Evolutionary conservation across 2,329 filamentous ascomycete genomes (phyloP).

Genomic region (Apiospora hydei): DNA sequence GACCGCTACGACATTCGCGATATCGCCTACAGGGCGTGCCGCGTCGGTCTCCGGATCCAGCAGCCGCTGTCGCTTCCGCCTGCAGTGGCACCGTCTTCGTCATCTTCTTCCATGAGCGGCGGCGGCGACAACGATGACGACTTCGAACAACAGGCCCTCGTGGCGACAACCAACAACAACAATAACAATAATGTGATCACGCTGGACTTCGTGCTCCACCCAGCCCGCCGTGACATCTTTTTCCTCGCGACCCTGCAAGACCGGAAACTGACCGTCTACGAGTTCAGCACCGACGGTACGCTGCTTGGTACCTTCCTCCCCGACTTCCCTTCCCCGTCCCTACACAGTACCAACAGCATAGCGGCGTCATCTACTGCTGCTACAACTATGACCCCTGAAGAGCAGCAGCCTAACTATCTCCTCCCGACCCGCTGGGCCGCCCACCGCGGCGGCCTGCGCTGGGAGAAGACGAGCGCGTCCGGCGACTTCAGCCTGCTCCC

Average conservation of each 20-base stretch:
- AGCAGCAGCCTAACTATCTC: neutral
- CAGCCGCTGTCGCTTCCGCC: neutral
- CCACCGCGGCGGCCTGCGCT: constrained; percentile 33
- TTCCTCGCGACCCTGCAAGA: constrained; percentile 38
- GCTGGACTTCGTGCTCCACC: constrained; percentile 42
- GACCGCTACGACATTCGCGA: constrained; percentile 5
- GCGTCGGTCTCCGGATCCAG: constrained; percentile 5
- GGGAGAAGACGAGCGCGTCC: constrained; percentile 41
- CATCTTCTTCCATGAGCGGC: constrained; percentile 19
- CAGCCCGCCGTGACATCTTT: constrained; percentile 33
- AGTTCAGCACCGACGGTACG: constrained; percentile 33
- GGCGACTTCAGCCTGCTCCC: constrained; percentile 41
- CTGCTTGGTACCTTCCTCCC: constrained; percentile 23
- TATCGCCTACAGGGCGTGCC: constrained; percentile 1
- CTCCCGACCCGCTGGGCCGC: constrained; percentile 9
- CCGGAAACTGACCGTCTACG: constrained; percentile 36
- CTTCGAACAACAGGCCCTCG: constrained; percentile 32
- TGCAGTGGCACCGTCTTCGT: neutral
- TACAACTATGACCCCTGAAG: constrained; percentile 26
- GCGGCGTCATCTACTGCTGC: neutral
- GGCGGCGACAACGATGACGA: neutral
- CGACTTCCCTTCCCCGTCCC: constrained; percentile 33
- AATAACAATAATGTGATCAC: constrained; percentile 28
- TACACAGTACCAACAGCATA: neutral
- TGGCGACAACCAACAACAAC: constrained; percentile 28